A percentile compares a stretch with the other conserved stretches of the same genome.
These are phyloP conservation scores for Sapria himalayana DNA, from an alignment of 345 rosid genomes.

Conservation along the genomic window DNA sequence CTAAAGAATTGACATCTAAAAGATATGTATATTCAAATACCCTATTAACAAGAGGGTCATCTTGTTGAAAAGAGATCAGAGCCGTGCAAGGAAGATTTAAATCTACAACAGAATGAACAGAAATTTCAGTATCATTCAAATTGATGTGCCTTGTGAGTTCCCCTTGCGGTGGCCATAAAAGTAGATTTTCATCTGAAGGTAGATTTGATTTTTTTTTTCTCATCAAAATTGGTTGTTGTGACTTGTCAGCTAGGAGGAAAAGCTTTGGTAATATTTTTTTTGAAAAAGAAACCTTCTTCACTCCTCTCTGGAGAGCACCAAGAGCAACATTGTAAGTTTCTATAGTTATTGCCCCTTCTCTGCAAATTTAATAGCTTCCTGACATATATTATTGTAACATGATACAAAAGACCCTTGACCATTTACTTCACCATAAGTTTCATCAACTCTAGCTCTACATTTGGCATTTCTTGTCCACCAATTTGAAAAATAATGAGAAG, in stretches of 20 bases:
- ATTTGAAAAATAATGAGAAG: slow-evolving; percentile 30
- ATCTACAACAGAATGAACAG: slow-evolving; percentile 34
- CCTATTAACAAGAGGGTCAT: slow-evolving; percentile 17
- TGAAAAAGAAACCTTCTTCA: slow-evolving; percentile 18
- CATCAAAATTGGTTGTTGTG: slow-evolving; percentile 21
- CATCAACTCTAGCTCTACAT: slow-evolving; percentile 23
- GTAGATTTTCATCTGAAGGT: slow-evolving; percentile 19
- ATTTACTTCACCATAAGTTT: slow-evolving; percentile 13
- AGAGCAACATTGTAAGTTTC: slow-evolving; percentile 36
- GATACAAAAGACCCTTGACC: slow-evolving; percentile 21
- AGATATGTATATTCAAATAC: slow-evolving; percentile 13
- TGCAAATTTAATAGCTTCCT: slow-evolving; percentile 34
- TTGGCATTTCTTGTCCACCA: slow-evolving; percentile 49
- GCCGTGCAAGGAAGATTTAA: slow-evolving; percentile 31
- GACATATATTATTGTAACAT: slow-evolving; percentile 37
- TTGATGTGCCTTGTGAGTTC: slow-evolving; percentile 18
- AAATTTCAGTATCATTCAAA: slow-evolving; percentile 27
- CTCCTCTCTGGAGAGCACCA: slow-evolving; percentile 24
- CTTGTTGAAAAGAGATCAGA: slow-evolving; percentile 27
- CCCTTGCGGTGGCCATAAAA: slow-evolving; percentile 50
- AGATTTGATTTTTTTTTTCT: slow-evolving; percentile 17
- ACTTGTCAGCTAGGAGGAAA: slow-evolving; percentile 17
- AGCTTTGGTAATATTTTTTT: slow-evolving; percentile 26
- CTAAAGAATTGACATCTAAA: background rate
- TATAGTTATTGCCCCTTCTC: slow-evolving; percentile 29